These are phyloP conservation scores for Didymella pinodella DNA, from an alignment of 2,329 filamentous ascomycete species.

Conservation along the genomic window DNA sequence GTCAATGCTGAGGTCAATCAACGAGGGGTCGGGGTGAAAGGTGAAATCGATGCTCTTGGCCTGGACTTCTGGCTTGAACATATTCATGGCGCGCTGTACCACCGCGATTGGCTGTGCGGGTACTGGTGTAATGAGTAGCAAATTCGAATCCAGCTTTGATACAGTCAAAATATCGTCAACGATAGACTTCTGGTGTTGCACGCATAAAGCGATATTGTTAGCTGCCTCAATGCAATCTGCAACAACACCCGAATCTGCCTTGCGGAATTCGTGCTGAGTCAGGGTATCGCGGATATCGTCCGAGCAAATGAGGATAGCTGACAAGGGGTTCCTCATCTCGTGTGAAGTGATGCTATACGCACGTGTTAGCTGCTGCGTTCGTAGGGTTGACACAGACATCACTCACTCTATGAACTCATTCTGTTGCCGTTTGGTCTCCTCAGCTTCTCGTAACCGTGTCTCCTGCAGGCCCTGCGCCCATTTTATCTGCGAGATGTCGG, in stretches of 20 bases:
- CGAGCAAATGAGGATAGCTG: constrained; percentile 45
- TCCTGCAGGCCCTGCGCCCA: constrained; percentile 48
- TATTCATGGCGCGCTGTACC: constrained; percentile 45
- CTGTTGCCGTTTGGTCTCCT: constrained; percentile 46
- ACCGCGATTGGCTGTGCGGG: constrained; percentile 48
- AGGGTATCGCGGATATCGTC: constrained; percentile 44
- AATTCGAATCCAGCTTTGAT: constrained; percentile 43
- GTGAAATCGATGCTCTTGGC: constrained; percentile 40
- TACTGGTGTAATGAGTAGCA: constrained; percentile 48
- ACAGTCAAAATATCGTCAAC: constrained; percentile 48
- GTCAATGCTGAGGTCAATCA: constrained; percentile 46
- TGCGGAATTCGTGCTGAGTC: constrained; percentile 29
- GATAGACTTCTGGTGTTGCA: constrained; percentile 47
- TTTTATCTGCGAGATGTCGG: constrained; percentile 47
- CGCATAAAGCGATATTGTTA: constrained; percentile 53
- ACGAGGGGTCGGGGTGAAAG: constrained; percentile 47
- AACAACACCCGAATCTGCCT: constrained; percentile 26
- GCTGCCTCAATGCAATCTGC: constrained; percentile 43
- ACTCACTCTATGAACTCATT: constrained; percentile 47
- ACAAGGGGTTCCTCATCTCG: constrained; percentile 48
- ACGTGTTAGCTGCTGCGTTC: background rate
- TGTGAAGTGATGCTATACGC: constrained; percentile 39
- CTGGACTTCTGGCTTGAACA: constrained; percentile 50
- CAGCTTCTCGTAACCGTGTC: constrained; percentile 38
- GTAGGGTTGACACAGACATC: background rate